Evolutionary conservation across 2,329 filamentous ascomycete genomes (phyloP).

Genomic region (Nannizzia gypsea): DNA sequence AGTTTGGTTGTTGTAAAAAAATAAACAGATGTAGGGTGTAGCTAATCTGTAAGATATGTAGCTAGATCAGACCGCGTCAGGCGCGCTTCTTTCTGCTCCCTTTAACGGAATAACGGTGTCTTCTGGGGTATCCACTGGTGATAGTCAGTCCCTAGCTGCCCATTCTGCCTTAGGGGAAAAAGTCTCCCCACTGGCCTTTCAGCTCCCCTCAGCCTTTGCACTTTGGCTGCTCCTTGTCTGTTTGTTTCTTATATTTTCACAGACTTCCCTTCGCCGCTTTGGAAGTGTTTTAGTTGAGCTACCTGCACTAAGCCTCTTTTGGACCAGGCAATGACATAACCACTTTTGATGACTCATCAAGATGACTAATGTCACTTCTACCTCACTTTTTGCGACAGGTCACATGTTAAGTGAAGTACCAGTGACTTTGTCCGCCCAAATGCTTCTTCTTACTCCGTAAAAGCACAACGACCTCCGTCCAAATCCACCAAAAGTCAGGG

Average conservation of each 20-base stretch:
- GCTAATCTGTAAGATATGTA: neutral
- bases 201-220: neutral
- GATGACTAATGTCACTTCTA: neutral
- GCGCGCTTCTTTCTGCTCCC: neutral
- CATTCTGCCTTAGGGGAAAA: neutral
- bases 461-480: neutral
- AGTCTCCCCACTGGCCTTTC: neutral
- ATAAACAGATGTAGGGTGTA: neutral
- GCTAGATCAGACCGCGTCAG: neutral
- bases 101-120: neutral
- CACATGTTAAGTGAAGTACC: neutral
- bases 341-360: neutral
- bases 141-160: neutral
- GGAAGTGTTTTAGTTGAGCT: no score
- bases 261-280: no score
- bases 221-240: neutral
- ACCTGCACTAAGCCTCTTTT: neutral
- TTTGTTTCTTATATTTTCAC: no score
- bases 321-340: neutral
- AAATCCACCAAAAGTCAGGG: slow-evolving; percentile 1
- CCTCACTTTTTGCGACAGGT: neutral
- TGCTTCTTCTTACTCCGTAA: neutral
- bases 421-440: neutral
- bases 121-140: neutral
- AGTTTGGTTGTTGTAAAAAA: neutral